Evolutionary conservation across 2,329 filamentous ascomycete species (phyloP).

Genomic region (Pleoardoris graminearum): DNA sequence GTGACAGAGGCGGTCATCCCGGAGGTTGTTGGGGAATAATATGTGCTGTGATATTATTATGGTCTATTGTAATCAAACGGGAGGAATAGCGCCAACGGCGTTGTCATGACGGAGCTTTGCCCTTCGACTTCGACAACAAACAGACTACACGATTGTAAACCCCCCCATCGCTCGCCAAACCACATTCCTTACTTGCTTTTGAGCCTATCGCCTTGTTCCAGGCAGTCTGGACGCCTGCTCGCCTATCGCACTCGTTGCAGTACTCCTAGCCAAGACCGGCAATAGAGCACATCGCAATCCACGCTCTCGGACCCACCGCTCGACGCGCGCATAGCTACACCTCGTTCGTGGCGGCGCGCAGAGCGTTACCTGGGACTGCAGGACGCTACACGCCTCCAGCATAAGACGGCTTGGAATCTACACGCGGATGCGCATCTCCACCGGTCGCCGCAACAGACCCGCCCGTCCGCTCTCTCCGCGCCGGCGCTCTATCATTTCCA

Average conservation of each 20-base stretch:
- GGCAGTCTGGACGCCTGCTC: not conserved
- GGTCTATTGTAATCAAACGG: not conserved
- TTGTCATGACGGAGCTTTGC: conserved; percentile 5
- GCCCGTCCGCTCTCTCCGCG: not conserved
- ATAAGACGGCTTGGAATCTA: not conserved
- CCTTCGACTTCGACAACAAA: conserved; percentile 17
- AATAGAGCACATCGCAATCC: conserved; percentile 7
- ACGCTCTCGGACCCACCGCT: conserved; percentile 4
- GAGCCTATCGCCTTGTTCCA: not conserved
- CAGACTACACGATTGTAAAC: conserved; percentile 1
- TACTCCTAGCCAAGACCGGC: conserved; percentile 8
- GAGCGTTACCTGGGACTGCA: not conserved
- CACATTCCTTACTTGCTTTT: not conserved
- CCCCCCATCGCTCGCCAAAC: not conserved
- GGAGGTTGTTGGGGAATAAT: not conserved
- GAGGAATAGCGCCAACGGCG: not conserved
- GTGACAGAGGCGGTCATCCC: conserved; percentile 4
- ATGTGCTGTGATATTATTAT: conserved; percentile 2
- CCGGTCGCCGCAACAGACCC: not conserved
- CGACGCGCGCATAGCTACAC: conserved; percentile 2
- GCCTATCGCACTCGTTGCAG: not conserved
- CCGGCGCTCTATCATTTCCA: not conserved
- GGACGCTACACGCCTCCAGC: not conserved
- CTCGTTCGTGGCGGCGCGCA: not conserved
- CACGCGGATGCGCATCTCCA: conserved; percentile 10